A percentile compares a stretch with the other conserved stretches of the same genome.
These are phyloP conservation scores for Ophiostoma pallidulum DNA, from an alignment of 2,329 filamentous ascomycete genomes.

Conservation along the genomic window DNA sequence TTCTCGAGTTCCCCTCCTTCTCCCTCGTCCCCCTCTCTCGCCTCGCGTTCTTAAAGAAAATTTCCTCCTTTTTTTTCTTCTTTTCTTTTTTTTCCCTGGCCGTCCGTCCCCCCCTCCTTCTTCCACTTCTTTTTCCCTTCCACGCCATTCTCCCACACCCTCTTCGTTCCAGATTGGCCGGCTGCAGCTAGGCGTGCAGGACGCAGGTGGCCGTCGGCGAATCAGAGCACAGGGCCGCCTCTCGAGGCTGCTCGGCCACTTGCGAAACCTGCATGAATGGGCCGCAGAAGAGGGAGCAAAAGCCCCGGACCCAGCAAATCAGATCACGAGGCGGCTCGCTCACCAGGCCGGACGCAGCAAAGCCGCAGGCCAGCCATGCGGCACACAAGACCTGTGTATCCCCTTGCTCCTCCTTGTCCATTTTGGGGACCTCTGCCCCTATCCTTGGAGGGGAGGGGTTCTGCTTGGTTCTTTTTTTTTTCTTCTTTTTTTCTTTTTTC, in stretches of 20 bases:
- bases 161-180: constrained; percentile 8
- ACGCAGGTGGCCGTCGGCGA: constrained; percentile 8
- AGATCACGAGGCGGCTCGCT: background rate
- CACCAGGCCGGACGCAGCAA: background rate
- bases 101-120: background rate
- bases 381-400: background rate
- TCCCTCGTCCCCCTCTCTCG: background rate
- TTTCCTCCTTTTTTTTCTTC: background rate
- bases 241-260: constrained; percentile 12
- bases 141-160: constrained; percentile 6
- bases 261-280: constrained; percentile 13
- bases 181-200: constrained; percentile 11
- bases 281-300: background rate
- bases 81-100: background rate
- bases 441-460: no score
- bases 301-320: constrained; percentile 3
- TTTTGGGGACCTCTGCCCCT: no score
- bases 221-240: constrained; percentile 9
- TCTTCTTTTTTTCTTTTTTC: background rate
- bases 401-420: background rate
- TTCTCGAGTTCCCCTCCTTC: background rate
- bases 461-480: no score
- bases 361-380: background rate
- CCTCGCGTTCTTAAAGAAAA: background rate
- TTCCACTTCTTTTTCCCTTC: background rate